Evolutionary conservation across 2,329 filamentous ascomycete species (phyloP), one percentile per base, ranked within the genome.

Genomic region (Bipolaris bicolor): DNA sequence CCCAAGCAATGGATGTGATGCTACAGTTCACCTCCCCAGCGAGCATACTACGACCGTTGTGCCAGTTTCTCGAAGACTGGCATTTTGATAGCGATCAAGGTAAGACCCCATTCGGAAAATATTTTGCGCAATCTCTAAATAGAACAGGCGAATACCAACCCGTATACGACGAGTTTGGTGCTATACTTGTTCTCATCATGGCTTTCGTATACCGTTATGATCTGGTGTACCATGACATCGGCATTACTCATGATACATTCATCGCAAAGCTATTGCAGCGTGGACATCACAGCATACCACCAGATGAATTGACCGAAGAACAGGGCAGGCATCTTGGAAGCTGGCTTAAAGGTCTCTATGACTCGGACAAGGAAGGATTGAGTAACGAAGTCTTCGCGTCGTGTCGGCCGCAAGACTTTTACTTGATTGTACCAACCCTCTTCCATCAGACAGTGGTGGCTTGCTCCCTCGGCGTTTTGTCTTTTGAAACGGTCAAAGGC

Each of bases 161-260:
- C 0, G 87, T 92, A 0, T 95, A 95, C 66, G 91, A 95, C 68
- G 91, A 96, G 66, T 95, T 94, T 64, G 90, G 90, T 0, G 87
- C 89, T 0, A 87, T 93, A 15, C 77, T 95, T 7, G 82, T 95
- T 1, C 80, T 95, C 2, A 82, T 92, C 0, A 76, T 93, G 49
- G 89, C 89, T 0, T 88, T 92, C 62, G 84, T 89, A n/a, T 85
- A 91, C 70, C 87, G 91, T 13, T 94, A 93, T 67, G 84, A 86
- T 49, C 80, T 95, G 9, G 83, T 82, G 0, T 78, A 82, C 5
- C 77, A 83, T 3, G 89, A 93, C 34, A 79, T 93, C 29, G 90
- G 89, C 2, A 78, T 86, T 11, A 79, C 84, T 1, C 70, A 82
- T 0, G 85, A 88, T 55, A 90, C 88, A 1, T 92, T 91, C 67